phyloP scores from a whole-genome alignment of 441 rosid species.

The Rhodomyrtus psidioides region DNA sequence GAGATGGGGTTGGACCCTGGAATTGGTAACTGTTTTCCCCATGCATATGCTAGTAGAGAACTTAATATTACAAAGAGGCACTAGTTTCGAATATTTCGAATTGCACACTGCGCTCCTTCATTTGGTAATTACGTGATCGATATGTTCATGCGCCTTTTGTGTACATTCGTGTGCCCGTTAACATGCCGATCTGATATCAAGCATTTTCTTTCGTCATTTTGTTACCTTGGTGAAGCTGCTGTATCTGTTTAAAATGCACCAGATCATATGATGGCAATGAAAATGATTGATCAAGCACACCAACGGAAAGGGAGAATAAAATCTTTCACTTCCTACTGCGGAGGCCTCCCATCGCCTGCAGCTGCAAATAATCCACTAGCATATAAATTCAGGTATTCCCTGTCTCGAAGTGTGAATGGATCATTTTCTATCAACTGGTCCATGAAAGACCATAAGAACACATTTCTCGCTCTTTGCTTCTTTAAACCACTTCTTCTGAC shows the following conservation, averaged over 20 bases:
- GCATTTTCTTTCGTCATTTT: background rate
- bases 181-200: background rate
- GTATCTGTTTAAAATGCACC: constrained; percentile 7
- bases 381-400: constrained; percentile 78
- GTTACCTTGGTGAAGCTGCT: background rate
- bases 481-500: background rate
- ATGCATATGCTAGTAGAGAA: background rate
- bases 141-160: background rate
- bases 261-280: constrained; percentile 99
- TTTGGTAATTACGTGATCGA: background rate
- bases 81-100: background rate
- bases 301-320: constrained; percentile 58
- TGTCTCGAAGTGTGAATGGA: background rate
- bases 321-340: constrained; percentile 87
- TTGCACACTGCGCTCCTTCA: background rate
- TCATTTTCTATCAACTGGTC: background rate
- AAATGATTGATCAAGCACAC: constrained; percentile 82
- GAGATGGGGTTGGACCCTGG: constrained; percentile 98
- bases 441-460: background rate
- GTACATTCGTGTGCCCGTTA: background rate
- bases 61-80: background rate
- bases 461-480: background rate
- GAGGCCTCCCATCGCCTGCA: constrained; percentile 98
- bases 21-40: constrained; percentile 42
- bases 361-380: constrained; percentile 93